These are phyloP conservation scores for Metarhizium brunneum DNA, from an alignment of 2,329 filamentous ascomycete genomes.

Conservation along the genomic window DNA sequence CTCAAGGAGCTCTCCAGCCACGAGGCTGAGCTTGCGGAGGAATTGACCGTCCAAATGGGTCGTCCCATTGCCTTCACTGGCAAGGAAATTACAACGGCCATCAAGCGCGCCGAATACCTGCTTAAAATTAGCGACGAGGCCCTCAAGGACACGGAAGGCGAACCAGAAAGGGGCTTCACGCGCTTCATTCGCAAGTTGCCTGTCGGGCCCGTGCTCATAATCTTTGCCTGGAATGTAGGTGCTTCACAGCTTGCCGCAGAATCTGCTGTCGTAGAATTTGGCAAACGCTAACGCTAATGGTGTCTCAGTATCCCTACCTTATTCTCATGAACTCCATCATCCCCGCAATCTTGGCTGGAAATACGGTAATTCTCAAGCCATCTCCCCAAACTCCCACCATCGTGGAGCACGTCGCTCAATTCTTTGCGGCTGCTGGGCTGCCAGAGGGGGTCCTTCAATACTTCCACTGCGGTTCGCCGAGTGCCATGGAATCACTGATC, in stretches of 20 bases:
- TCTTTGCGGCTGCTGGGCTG: constrained; percentile 73
- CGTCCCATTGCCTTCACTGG: constrained; percentile 80
- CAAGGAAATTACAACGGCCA: constrained; percentile 75
- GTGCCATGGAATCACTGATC: constrained; percentile 68
- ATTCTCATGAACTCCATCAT: constrained; percentile 89
- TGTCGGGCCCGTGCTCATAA: constrained; percentile 75
- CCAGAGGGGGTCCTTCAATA: constrained; percentile 80
- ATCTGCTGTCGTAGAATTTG: neutral
- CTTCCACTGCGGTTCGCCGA: constrained; percentile 78
- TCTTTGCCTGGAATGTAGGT: constrained; percentile 94
- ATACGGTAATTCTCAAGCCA: constrained; percentile 88
- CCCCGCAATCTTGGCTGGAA: constrained; percentile 82
- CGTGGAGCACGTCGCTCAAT: constrained; percentile 69
- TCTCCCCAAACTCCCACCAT: constrained; percentile 92
- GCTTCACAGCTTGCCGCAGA: neutral
- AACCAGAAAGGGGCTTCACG: constrained; percentile 79
- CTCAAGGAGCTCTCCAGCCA: constrained; percentile 59
- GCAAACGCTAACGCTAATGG: neutral
- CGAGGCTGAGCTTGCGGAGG: constrained; percentile 71
- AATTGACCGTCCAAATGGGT: constrained; percentile 92
- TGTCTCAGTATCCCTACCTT: constrained; percentile 76
- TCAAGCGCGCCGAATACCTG: constrained; percentile 78
- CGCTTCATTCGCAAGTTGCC: constrained; percentile 84
- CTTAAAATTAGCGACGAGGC: constrained; percentile 73
- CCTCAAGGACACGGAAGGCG: constrained; percentile 71